Evolutionary conservation across 805 yeast genomes (phyloP), one percentile per base, ranked within the genome.

Genomic region (Saccharomycopsis oosterbeekiorum): DNA sequence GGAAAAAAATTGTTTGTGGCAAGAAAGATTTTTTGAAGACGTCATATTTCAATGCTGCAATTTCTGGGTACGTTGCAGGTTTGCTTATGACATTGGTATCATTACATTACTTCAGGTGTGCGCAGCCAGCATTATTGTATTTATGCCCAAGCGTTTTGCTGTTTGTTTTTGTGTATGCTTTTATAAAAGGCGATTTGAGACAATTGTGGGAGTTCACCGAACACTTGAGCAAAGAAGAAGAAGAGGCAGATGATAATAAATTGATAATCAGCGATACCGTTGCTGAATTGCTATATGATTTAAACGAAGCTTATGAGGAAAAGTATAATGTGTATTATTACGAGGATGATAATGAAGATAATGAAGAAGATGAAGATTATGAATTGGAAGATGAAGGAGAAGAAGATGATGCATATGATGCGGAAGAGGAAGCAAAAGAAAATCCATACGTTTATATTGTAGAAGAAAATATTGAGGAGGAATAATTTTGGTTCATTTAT

Each of bases 91-190:
- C 89, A 0, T 70, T 78, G 57, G 65, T 63, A 1, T 80, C 76
- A 2, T 69, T 80, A 57, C 71, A 73, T 39, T 58, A 67, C 2
- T 80, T 67, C 63, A 66, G 76, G 1, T 69, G 67, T 11, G 89
- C 84, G 0, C 91, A 85, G 70, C 91, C 91, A 0, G 90, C 90
- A 0, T 71, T 86, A 64, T 68, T 86, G 19, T 86, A 84, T 67
- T 70, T 86, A 29, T 84, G 84, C 3, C 91, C 91, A 4, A 67
- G 73, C 3, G 55, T 79, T 36, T 40, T 75, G 0, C 9, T 74
- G 0, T 71, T 78, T 0, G 74, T 77, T 0, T n/a, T 71, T 0
- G 42, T 67, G 0, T 65, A 72, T 0, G 81, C 82, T 0, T 57
- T 66, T n/a, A n/a, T 60, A 2, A 70, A 70, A 29, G 79, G 79